Evolutionary conservation across 805 yeast genomes (phyloP).

Genomic region (Citeromyces nyonsensis): DNA sequence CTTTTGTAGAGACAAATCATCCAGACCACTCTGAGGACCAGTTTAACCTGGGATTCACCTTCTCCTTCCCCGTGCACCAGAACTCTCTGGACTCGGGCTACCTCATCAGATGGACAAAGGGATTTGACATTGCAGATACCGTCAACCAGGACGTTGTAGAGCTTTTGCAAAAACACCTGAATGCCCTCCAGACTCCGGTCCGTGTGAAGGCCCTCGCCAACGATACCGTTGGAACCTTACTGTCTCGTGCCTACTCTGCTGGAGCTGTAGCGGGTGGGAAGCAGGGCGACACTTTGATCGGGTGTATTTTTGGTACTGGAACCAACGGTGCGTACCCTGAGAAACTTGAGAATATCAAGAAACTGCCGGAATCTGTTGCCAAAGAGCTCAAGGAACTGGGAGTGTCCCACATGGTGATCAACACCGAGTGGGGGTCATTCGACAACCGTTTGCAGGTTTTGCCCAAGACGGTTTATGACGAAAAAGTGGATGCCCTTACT

Average conservation of each 20-base stretch:
- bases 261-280: conserved; percentile 34
- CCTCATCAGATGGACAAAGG: conserved; percentile 92
- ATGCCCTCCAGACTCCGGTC: conserved; percentile 43
- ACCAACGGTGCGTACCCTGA: conserved; percentile 94
- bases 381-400: conserved; percentile 23
- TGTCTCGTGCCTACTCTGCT: conserved; percentile 75
- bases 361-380: conserved; percentile 37
- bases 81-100: conserved; percentile 66
- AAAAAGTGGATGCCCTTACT: conserved; percentile 51
- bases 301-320: conserved; percentile 94
- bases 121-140: conserved; percentile 75
- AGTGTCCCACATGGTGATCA: conserved; percentile 65
- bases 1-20: conserved; percentile 58
- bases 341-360: conserved; percentile 53
- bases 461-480: conserved; percentile 72
- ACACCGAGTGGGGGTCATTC: conserved; percentile 97
- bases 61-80: conserved; percentile 87
- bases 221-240: conserved; percentile 89
- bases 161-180: conserved; percentile 55
- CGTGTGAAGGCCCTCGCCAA: conserved; percentile 79
- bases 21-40: conserved; percentile 11
- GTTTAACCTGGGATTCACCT: conserved; percentile 82
- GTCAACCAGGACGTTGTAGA: conserved; percentile 74
- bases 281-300: conserved; percentile 66
- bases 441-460: conserved; percentile 67